A percentile compares a stretch with the other conserved stretches of the same genome.
Evolutionary conservation across 1,284 basidiomycete species (phyloP).

Genomic region (Ganoderma sinense): DNA sequence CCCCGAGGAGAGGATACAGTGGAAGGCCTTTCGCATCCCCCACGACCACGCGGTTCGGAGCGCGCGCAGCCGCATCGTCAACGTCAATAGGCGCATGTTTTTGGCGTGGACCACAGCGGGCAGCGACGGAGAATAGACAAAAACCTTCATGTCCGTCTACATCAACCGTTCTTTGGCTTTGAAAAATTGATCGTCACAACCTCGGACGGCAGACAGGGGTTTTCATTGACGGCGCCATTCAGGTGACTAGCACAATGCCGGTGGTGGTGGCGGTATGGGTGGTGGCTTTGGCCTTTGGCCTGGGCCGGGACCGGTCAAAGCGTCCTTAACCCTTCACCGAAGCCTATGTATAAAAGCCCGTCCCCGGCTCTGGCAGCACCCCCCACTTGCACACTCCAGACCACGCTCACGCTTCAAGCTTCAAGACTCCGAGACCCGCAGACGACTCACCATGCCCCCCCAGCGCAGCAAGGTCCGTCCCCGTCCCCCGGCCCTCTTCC

Average conservation of each 20-base stretch:
- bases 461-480: slow-evolving; percentile 24
- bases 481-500: too few relatives aligned
- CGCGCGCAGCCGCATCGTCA: background rate
- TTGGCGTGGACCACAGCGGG: background rate
- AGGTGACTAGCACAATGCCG: slow-evolving; percentile 1
- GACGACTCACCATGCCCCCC: slow-evolving; percentile 22
- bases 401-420: background rate
- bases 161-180: background rate
- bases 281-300: slow-evolving; percentile 8
- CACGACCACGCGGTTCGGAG: background rate
- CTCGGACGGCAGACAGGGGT: background rate
- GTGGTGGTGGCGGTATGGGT: background rate
- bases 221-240: slow-evolving; percentile 1
- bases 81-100: background rate
- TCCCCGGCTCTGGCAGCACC: background rate
- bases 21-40: background rate
- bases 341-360: background rate
- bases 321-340: background rate
- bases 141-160: background rate
- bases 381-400: slow-evolving; percentile 3
- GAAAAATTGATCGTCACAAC: slow-evolving; percentile 2
- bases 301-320: slow-evolving; percentile 2
- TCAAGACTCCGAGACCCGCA: background rate
- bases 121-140: background rate
- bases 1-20: background rate